Evolutionary conservation across 345 rosid species (phyloP), one percentile per base, ranked within the genome.

Genomic region (Garcia nutans): DNA sequence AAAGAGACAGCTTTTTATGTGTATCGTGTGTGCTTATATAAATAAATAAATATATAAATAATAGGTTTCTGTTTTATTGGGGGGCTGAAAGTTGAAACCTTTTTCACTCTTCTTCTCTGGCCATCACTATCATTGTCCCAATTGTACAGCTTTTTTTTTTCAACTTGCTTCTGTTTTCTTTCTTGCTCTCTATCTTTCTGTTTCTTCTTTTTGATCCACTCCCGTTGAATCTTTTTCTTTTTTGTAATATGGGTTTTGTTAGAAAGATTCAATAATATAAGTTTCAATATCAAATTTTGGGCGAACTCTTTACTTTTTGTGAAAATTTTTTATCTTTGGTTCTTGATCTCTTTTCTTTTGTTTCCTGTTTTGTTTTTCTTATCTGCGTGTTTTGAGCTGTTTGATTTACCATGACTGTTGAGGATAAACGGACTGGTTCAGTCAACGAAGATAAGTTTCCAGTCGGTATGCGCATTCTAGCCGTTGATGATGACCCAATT

Each of bases 401-500:
- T 82, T 60, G 74, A 52, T 74, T 83, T 42, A 71, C 28, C 50
- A 86, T 89, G 87, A 71, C 74, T 44, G 88, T 78, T 37, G 86
- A 82, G 74, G 84, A 79, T 64, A 81, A 59, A 70, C 77, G 55
- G 42, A 77, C 74, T 64, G 64, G 68, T 75, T 65, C 59, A 31
- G 71, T 19, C 17, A 60, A 77, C 54, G 86, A 81, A 67, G 86
- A 84, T 69, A 78, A 70, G 70, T 87, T 91, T 63, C 93, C 91
- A 23, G 78, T 79, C 24, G 90, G 88, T 42, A 80, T 91, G 89
- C 89, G 89, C 66, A 88, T 91, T 75, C 75, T 91, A 37, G 93
- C 92, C 12, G 93, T 89, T 54, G 96, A 91, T 55, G 96, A 89
- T 72, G 89, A 91, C 79, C 90, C 86, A 24, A 85, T 76, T 50